Evolutionary conservation across 257 asterid genomes (phyloP), one percentile per base, ranked within the genome.

Genomic region (Leonotis leonurus): DNA sequence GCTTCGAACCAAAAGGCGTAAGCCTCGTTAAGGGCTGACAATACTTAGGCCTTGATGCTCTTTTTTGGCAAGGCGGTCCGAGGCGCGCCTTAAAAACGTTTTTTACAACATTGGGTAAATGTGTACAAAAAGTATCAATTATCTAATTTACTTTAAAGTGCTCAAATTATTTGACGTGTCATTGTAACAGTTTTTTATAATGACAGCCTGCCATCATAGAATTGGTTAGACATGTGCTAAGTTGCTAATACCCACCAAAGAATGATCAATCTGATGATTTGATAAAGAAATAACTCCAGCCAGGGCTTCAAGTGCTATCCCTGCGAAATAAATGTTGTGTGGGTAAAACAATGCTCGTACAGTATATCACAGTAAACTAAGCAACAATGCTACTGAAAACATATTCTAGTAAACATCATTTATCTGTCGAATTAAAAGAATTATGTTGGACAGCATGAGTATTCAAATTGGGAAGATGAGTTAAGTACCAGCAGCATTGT

Each of bases 281-380:
- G 94, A 86, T 78, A 93, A 68, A 50, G 95, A 82, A 63, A 93
- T 70, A 69, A 85, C 86, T 68, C 95, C 96, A 69, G 96, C 94
- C 56, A 93, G 80, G 64, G 95, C 73, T 81, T 93, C 90, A 67
- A 89, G 78, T 7, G 99, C 99, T 57, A 85, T 64, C 62, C 99
- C 99, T 93, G 88, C 44, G n/a, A 43, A 51, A 69, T 48, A 24
- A 62, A 43, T 67, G 29, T 48, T 55, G 4, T 52, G 18, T 12
- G 36, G 56, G 36, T 56, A 27, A n/a, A 54, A 56, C 12, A 69
- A 49, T 48, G 52, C 46, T 25, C 13, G 24, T 49, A 22, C 1
- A 65, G 60, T n/a, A n/a, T n/a, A n/a, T n/a, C n/a, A 59, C n/a
- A 40, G 30, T 35, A 43, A 32, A 60, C 53, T 18, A 39, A 60